phyloP scores from a whole-genome alignment of 2,329 filamentous ascomycete genomes.

The Colletotrichum liaoningense region DNA sequence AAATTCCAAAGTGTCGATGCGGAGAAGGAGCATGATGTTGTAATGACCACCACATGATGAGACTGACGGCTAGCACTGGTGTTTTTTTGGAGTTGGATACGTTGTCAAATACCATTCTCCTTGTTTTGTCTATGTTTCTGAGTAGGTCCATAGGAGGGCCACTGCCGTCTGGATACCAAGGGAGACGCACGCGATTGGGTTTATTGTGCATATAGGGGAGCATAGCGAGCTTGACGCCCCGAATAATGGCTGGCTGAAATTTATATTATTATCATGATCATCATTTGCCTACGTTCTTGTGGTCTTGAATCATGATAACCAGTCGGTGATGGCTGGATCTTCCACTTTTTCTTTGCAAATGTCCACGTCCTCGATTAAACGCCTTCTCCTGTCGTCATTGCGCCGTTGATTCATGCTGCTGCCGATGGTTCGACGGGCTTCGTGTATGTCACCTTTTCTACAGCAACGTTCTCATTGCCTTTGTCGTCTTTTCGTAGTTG shows the following conservation, averaged over 20 bases:
- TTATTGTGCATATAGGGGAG: slow-evolving; percentile 13
- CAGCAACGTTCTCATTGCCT: slow-evolving; percentile 81
- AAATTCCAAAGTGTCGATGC: slow-evolving; percentile 48
- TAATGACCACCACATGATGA: slow-evolving; percentile 46
- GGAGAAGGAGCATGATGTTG: slow-evolving; percentile 71
- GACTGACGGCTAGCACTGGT: slow-evolving; percentile 25
- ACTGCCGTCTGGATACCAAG: slow-evolving; percentile 26
- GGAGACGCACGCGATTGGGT: background rate
- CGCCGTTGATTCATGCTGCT: slow-evolving; percentile 54
- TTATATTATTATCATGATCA: slow-evolving; percentile 34
- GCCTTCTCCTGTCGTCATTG: background rate
- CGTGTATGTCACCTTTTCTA: slow-evolving; percentile 88
- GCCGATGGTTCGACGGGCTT: slow-evolving; percentile 74
- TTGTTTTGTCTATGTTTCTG: slow-evolving; percentile 25
- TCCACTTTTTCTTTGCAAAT: slow-evolving; percentile 4
- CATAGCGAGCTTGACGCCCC: background rate
- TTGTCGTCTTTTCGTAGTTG: slow-evolving; percentile 82
- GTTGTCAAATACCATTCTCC: slow-evolving; percentile 28
- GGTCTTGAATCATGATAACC: slow-evolving; percentile 29
- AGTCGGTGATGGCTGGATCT: slow-evolving; percentile 13
- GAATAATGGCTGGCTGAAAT: slow-evolving; percentile 11
- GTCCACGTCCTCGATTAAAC: background rate
- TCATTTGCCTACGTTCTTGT: slow-evolving; percentile 26
- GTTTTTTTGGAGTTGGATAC: slow-evolving; percentile 34
- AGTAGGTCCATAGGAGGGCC: slow-evolving; percentile 1